Percentiles rank a stretch among this genome's conserved stretches.
Evolutionary conservation across 2,329 filamentous ascomycete genomes (phyloP).

Genomic region (Xenosphaeropsis pyriputrescens): DNA sequence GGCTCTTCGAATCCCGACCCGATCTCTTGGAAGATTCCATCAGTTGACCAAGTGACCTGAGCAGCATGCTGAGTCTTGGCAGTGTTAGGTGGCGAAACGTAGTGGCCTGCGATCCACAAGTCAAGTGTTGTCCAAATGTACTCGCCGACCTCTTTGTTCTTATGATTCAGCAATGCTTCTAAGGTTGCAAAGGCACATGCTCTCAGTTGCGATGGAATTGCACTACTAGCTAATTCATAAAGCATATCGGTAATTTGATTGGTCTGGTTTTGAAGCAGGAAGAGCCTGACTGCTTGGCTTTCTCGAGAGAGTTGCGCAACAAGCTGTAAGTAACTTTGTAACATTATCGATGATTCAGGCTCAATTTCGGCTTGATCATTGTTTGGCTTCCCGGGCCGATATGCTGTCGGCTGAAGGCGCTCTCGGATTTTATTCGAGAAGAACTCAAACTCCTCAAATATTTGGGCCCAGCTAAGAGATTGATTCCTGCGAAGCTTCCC

Average conservation of each 20-base stretch:
- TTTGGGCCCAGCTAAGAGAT: slow-evolving; percentile 84
- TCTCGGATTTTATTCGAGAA: slow-evolving; percentile 71
- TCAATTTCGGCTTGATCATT: slow-evolving; percentile 63
- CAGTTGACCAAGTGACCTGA: slow-evolving; percentile 17
- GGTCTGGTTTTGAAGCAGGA: slow-evolving; percentile 49
- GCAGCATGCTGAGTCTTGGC: slow-evolving; percentile 19
- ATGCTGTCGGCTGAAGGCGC: slow-evolving; percentile 42
- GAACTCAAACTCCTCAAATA: slow-evolving; percentile 78
- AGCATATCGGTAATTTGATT: slow-evolving; percentile 62
- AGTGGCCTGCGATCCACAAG: slow-evolving; percentile 57
- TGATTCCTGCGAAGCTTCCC: slow-evolving; percentile 70
- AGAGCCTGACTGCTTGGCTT: slow-evolving; percentile 57
- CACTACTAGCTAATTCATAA: slow-evolving; percentile 64
- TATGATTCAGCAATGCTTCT: slow-evolving; percentile 60
- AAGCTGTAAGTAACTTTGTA: slow-evolving; percentile 83
- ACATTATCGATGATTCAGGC: slow-evolving; percentile 89
- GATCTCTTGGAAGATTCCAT: slow-evolving; percentile 59
- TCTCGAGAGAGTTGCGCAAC: slow-evolving; percentile 69
- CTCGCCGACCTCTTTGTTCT: slow-evolving; percentile 50
- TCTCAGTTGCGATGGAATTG: slow-evolving; percentile 61
- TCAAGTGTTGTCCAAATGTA: slow-evolving; percentile 73
- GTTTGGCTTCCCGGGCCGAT: slow-evolving; percentile 44
- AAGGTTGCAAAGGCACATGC: slow-evolving; percentile 75
- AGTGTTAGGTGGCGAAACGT: slow-evolving; percentile 25
- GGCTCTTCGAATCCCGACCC: slow-evolving; percentile 72